Evolutionary conservation across 192 early-diverging fungal species (phyloP).

Genomic region (Coemansia sp.): DNA sequence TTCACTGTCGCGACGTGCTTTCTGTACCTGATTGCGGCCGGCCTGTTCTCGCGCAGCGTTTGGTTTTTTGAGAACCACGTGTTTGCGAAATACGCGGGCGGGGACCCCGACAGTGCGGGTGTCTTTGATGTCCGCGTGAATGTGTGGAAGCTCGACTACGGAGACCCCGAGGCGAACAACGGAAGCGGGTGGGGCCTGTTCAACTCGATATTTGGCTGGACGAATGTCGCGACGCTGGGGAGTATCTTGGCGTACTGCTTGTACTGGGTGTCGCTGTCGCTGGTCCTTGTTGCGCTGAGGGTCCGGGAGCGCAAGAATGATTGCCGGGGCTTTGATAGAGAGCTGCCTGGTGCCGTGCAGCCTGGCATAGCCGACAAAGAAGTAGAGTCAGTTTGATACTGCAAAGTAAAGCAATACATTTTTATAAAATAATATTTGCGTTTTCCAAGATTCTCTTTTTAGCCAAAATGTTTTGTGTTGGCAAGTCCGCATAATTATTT

Average conservation of each 20-base stretch:
- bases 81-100: constrained; percentile 67
- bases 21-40: constrained; percentile 79
- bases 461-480: too few relatives aligned
- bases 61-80: constrained; percentile 64
- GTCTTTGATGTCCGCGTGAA: constrained; percentile 59
- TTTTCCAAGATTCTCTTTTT: too few relatives aligned
- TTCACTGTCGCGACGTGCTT: constrained; percentile 70
- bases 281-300: constrained; percentile 47
- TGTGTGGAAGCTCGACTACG: constrained; percentile 63
- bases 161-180: constrained; percentile 57
- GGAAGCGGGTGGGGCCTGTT: constrained; percentile 67
- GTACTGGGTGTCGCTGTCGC: constrained; percentile 69
- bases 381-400: too few relatives aligned
- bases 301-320: constrained; percentile 24
- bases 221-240: constrained; percentile 68
- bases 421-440: too few relatives aligned
- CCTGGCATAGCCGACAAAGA: neutral
- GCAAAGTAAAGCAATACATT: too few relatives aligned
- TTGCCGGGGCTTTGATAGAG: neutral
- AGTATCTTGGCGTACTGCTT: constrained; percentile 74
- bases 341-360: neutral
- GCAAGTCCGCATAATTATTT: too few relatives aligned
- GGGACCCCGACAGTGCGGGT: constrained; percentile 58
- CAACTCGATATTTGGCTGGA: constrained; percentile 77
- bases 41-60: constrained; percentile 70